Conservation (phyloP, 495 filamentous ascomycete genomes). For the Penicillium subrubescens region DNA sequence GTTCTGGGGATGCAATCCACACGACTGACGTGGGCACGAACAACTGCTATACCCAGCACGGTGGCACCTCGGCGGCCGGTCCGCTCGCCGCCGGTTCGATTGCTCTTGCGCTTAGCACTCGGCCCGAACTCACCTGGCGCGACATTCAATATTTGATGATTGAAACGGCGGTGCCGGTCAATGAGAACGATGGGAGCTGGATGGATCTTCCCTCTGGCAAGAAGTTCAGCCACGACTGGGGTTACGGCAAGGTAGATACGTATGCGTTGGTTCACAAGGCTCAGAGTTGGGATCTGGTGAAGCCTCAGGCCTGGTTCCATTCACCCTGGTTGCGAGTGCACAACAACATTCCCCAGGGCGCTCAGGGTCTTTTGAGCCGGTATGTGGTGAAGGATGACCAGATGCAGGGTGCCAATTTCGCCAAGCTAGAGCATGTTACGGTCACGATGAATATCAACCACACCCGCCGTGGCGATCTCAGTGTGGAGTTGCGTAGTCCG, state of each 20-base stretch:
- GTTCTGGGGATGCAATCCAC: slow-evolving; percentile 83
- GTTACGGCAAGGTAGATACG: slow-evolving; percentile 91
- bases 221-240: slow-evolving; percentile 90
- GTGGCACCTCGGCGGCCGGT: slow-evolving; percentile 95
- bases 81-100: slow-evolving; percentile 89
- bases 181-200: slow-evolving; percentile 76
- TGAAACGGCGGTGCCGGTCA: slow-evolving; percentile 79
- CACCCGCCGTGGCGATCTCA: slow-evolving; percentile 82
- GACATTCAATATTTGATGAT: slow-evolving; percentile 92
- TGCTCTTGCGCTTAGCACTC: slow-evolving; percentile 84
- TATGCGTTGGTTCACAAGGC: slow-evolving; percentile 85
- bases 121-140: slow-evolving; percentile 89
- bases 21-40: slow-evolving; percentile 92
- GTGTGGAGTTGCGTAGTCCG: slow-evolving; percentile 88
- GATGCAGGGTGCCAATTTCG: slow-evolving; percentile 79
- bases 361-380: slow-evolving; percentile 72
- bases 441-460: slow-evolving; percentile 97
- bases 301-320: slow-evolving; percentile 95
- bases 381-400: slow-evolving; percentile 78
- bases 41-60: slow-evolving; percentile 74
- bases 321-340: slow-evolving; percentile 92
- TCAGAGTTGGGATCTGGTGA: slow-evolving; percentile 82
- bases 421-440: slow-evolving; percentile 87
- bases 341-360: slow-evolving; percentile 82
- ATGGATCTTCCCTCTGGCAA: slow-evolving; percentile 76